Base-by-base conservation (phyloP, 352 stramenopile genomes). In the Phytophthora palmivora region DNA sequence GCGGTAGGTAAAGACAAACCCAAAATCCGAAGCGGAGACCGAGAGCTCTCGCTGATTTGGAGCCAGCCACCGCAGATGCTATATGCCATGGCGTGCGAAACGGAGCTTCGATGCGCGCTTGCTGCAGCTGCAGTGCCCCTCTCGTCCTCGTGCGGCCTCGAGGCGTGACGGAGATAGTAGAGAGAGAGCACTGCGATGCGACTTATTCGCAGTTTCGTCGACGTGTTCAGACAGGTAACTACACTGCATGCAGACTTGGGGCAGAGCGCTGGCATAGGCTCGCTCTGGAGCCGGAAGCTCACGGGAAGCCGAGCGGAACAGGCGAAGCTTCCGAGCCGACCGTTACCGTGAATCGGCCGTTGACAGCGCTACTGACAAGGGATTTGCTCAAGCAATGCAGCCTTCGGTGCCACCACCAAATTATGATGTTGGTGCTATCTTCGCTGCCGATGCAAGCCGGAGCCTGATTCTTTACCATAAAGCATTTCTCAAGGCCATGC, bases 71-170 rank as follows among this genome's bases (percentile, higher is more conserved):
- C 18, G 53, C 53, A 61, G 53, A 52, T 63, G 55, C 62, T 56
- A 55, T 50, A 63, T 70, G 47, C 15, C 46, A 37, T 74, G 59
- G 48, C 65, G 65, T 74, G 65, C 65, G 65, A 74, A 74, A 74
- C 52, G 47, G 47, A 58, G 54, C 39, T 74, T 67, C 61, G 14
- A 71, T 55, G 47, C 16, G 14, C 14, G 49, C 12, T 34, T 8
- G 26, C 6, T 58, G 46, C 58, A 61, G 47, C 34, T 69, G 49
- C 16, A 5, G 38, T 28, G 24, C 24, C 24, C 24, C 24, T 28
- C 24, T 28, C 6, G 24, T 3, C 24, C 3, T 6, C 24, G 6
- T 6, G 24, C 6, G 24, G 24, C 24, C 3, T 28, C 24, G 24
- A 28, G n/a, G 24, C 24, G 3, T 6, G 24, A 28, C 24, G 24